Evolutionary conservation across 1,139 yeast genomes (phyloP), one percentile per base, ranked within the genome.

Genomic region (Zygosaccharomyces pseudobailii): DNA sequence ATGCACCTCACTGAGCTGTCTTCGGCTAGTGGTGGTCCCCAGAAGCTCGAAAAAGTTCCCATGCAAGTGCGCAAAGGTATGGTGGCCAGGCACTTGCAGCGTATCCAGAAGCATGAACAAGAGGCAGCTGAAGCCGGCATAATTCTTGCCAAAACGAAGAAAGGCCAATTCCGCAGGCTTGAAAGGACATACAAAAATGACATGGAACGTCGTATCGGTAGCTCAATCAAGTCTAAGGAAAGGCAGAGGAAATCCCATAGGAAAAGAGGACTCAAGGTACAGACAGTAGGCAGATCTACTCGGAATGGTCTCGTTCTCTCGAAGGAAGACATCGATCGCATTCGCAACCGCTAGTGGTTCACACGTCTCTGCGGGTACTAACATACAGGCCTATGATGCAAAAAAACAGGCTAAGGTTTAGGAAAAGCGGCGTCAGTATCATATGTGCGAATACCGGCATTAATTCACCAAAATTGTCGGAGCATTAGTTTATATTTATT

Each of bases 61-160:
- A 89, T 92, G 90, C 66, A 77, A 21, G 81, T 88, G 74, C 76
- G 97, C 49, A 86, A 85, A 61, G 96, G 96, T 2, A 84, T 90
- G 84, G 72, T 86, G 33, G 69, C 73, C 42, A 76, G 82, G 44
- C 76, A 83, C 45, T 67, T 74, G 36, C 66, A 70, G 21, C 77
- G 79, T 52, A 77, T 82, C 31, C 62, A 70, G 5, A 79, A 78
- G 59, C 77, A 75, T 61, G 95, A 87, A 62, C 71, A 75, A 48
- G 89, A 87, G 42, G 97, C 98, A 6, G 76, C 73, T 51, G 90
- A 90, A 35, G 95, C 95, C 2, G 97, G 97, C 6, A 87, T 90
- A 50, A 77, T 92, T 21, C 71, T 90, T 45, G 75, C 89, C 3
- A 81, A 75, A 59, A 79, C 75, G 19, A 75, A 73, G 58, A 82